Base-by-base conservation (phyloP, 1,284 basidiomycete species). In the Ceratobasidium sp. region DNA sequence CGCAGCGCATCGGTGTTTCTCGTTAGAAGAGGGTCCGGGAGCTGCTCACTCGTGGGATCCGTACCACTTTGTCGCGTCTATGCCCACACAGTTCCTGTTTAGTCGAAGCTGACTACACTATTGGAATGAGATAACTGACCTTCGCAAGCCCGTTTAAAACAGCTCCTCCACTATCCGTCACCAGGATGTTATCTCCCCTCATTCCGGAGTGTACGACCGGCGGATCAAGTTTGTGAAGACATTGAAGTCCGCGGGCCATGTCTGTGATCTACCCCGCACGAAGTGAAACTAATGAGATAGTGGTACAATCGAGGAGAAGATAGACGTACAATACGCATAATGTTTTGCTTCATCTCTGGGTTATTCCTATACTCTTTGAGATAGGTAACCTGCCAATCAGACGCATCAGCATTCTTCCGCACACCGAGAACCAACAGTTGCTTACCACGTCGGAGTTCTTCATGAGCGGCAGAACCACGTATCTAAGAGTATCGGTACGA, bases 401-500 rank as follows among this genome's bases (percentile, higher is more conserved):
- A n/a, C n/a, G n/a, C n/a, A n/a, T n/a, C n/a, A n/a, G n/a, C n/a
- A n/a, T n/a, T n/a, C n/a, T n/a, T n/a, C n/a, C n/a, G n/a, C n/a
- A n/a, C n/a, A n/a, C n/a, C n/a, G n/a, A n/a, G n/a, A n/a, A n/a
- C n/a, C n/a, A n/a, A n/a, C n/a, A n/a, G n/a, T n/a, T n/a, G 8
- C 60, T 4, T 63, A 63, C 60, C 5, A 22, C 60, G 47, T 63
- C 60, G 24, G 15, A 63, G 41, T 63, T 63, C 36, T 63, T 63
- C 60, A 45, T 45, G n/a, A 41, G 27, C 2, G 60, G 60, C 6
- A 44, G 47, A 11, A 63, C 36, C 60, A 63, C 47, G 22, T 63
- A 63, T 22, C 60, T 63, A n/a, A n/a, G 47, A n/a, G 8, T 22
- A 63, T 41, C 4, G 36, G 36, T 41, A 11, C 4, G 36, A 5